Conservation (phyloP, 2,329 filamentous ascomycete species). For the Chaetomiaceae sp. region DNA sequence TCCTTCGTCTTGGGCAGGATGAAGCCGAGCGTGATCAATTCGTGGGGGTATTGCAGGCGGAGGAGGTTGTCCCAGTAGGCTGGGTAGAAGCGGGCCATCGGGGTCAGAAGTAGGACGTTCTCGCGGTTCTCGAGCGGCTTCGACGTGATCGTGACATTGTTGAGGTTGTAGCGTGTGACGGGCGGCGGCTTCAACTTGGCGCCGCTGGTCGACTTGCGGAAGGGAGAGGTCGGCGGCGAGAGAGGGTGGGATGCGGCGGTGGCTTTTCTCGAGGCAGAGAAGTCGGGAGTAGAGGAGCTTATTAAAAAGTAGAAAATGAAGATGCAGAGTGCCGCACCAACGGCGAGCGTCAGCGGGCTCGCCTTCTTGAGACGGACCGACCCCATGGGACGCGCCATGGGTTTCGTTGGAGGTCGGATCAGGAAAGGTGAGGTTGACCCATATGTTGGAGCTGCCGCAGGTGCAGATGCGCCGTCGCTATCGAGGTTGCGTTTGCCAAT, state of each 20-base stretch:
- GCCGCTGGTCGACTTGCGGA: conserved; percentile 55
- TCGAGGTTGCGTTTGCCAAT: background rate
- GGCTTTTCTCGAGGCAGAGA: conserved; percentile 37
- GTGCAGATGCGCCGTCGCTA: conserved; percentile 1
- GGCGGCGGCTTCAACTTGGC: conserved; percentile 64
- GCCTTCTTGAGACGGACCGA: conserved; percentile 71
- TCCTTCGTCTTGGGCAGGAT: conserved; percentile 93
- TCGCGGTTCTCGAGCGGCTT: conserved; percentile 76
- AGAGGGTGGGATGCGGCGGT: conserved; percentile 61
- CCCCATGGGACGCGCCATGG: conserved; percentile 56
- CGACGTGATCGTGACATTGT: conserved; percentile 80
- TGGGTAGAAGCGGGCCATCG: conserved; percentile 88
- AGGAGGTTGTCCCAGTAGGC: conserved; percentile 93
- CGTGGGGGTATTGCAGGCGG: conserved; percentile 81
- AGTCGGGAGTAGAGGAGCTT: conserved; percentile 39
- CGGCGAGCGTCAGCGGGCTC: conserved; percentile 68
- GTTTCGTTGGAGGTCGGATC: conserved; percentile 18
- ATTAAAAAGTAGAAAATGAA: conserved; percentile 64
- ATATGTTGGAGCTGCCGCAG: conserved; percentile 21
- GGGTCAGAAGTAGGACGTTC: conserved; percentile 85
- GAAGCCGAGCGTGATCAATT: conserved; percentile 91
- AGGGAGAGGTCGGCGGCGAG: conserved; percentile 69
- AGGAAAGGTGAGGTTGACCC: conserved; percentile 20
- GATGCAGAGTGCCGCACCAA: conserved; percentile 68
- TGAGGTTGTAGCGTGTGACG: conserved; percentile 89